Evolutionary conservation across 768 basidiomycete genomes (phyloP).

Genomic region (Hericium rajendrae): DNA sequence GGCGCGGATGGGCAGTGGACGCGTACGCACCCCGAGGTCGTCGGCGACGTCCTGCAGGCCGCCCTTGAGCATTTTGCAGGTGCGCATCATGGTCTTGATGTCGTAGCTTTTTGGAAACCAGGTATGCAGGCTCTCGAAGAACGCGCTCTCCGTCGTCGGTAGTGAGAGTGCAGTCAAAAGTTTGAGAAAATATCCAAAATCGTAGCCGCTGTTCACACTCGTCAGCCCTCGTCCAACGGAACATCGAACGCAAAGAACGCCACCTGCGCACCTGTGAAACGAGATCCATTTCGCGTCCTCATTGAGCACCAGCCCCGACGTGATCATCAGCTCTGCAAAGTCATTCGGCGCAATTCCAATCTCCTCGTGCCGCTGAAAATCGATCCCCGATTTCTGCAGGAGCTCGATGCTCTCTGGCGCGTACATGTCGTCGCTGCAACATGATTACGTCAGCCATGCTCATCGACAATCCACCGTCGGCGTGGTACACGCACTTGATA

Average conservation of each 20-base stretch:
- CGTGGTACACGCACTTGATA: conserved; percentile 53
- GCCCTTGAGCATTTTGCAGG: conserved; percentile 70
- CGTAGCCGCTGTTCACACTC: conserved; percentile 70
- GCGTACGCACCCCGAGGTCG: conserved; percentile 72
- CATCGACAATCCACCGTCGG: not conserved
- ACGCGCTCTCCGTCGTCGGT: conserved; percentile 80
- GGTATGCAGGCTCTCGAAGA: conserved; percentile 75
- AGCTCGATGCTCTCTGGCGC: conserved; percentile 96
- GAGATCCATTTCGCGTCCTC: conserved; percentile 94
- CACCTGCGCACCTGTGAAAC: conserved; percentile 77
- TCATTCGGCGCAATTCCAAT: conserved; percentile 87
- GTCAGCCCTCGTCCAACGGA: not conserved
- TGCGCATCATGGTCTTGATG: conserved; percentile 94
- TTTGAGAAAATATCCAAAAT: conserved; percentile 98
- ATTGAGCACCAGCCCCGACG: conserved; percentile 84
- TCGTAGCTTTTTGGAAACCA: conserved; percentile 99
- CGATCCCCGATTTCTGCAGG: conserved; percentile 89
- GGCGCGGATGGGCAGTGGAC: not conserved
- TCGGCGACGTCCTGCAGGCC: conserved; percentile 95
- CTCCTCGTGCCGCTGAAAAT: conserved; percentile 89
- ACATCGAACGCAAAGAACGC: not conserved
- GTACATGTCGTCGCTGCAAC: conserved; percentile 88
- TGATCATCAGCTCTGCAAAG: conserved; percentile 96
- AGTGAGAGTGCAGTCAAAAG: conserved; percentile 79
- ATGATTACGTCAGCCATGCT: conserved; percentile 12